Conservation (phyloP, 176 grass and related monocot genomes). For the Tillandsia leiboldiana region DNA sequence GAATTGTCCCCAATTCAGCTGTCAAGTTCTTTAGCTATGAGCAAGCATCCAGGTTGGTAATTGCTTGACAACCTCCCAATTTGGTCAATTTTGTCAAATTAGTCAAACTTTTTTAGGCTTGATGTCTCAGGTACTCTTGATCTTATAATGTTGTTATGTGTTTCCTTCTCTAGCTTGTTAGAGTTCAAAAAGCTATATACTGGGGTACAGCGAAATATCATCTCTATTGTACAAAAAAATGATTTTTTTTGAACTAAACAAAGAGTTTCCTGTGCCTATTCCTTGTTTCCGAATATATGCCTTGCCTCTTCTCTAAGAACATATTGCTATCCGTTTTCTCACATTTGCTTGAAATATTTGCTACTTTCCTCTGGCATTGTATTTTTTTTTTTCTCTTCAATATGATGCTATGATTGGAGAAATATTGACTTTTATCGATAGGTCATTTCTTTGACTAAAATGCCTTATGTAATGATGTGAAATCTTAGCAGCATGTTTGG, state of each 20-base stretch:
- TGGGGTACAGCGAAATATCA: not conserved
- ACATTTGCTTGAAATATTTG: no score
- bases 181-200: not conserved
- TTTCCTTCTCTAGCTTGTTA: not conserved
- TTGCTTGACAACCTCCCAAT: not conserved
- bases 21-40: conserved; percentile 99
- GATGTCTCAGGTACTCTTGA: not conserved
- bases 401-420: no score
- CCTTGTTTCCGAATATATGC: not conserved
- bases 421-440: no score
- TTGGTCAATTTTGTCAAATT: conserved; percentile 1
- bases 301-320: not conserved
- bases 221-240: not conserved
- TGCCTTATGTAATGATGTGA: no score
- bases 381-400: no score
- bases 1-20: conserved; percentile 96
- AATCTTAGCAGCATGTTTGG: no score
- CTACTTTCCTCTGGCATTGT: no score
- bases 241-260: not conserved
- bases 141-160: not conserved
- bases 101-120: not conserved
- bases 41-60: conserved; percentile 69
- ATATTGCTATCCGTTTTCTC: not conserved
- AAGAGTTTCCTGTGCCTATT: not conserved
- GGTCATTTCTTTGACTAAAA: no score